Evolutionary conservation across 202 grass and related monocot genomes (phyloP).

Genomic region (Brachypodium distachyon): DNA sequence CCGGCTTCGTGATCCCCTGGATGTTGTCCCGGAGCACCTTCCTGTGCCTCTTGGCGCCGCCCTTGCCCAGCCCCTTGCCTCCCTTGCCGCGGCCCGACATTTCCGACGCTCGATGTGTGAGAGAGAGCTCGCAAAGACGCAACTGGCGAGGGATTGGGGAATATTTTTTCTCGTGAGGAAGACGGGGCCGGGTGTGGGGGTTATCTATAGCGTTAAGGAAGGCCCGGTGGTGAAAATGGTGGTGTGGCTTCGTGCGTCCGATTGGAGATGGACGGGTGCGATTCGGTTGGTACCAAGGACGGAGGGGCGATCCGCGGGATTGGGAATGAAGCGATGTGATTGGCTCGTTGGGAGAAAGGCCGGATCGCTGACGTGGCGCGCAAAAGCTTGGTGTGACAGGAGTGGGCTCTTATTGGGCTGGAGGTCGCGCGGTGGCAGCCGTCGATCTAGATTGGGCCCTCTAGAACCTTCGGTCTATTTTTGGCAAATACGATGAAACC

Average conservation of each 20-base stretch:
- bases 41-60: constrained; percentile 33
- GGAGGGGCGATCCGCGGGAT: not conserved
- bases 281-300: not conserved
- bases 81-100: constrained; percentile 44
- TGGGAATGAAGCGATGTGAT: not conserved
- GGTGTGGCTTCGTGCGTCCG: not conserved
- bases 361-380: not conserved
- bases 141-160: not conserved
- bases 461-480: too few relatives aligned
- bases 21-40: constrained; percentile 55
- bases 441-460: not conserved
- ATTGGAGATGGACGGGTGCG: not conserved
- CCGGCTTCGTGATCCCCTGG: constrained; percentile 30
- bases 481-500: too few relatives aligned
- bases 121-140: not conserved
- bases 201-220: too few relatives aligned
- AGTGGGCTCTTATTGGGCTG: not conserved
- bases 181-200: not conserved
- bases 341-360: not conserved
- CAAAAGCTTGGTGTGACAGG: not conserved
- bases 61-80: constrained; percentile 41
- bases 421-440: too few relatives aligned
- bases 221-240: not conserved
- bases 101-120: not conserved
- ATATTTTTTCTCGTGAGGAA: not conserved